Percentiles rank a stretch among this genome's conserved stretches.
These are phyloP conservation scores for Senna tora DNA, from an alignment of 306 rosid genomes.

Conservation along the genomic window DNA sequence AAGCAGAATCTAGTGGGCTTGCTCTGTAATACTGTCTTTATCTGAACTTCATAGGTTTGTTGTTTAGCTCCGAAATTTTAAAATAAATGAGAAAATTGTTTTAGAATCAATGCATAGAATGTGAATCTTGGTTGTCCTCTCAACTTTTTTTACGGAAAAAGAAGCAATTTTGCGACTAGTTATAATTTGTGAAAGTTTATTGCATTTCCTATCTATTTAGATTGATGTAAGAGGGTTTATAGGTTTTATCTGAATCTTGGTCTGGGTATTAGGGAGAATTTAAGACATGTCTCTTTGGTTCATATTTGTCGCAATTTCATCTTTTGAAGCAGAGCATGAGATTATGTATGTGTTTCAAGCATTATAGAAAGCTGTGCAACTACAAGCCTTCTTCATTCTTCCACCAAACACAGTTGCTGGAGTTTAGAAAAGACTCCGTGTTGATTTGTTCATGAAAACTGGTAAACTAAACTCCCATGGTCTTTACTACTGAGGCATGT, in stretches of 20 bases:
- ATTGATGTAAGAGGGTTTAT: conserved; percentile 13
- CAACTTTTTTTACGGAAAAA: background rate
- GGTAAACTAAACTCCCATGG: background rate
- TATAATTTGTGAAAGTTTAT: background rate
- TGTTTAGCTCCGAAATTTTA: conserved; percentile 15
- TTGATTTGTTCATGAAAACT: background rate
- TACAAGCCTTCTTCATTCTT: background rate
- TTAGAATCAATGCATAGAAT: conserved; percentile 14
- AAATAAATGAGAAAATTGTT: conserved; percentile 14
- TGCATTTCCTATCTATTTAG: background rate
- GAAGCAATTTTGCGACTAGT: conserved; percentile 15
- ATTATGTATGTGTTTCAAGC: background rate
- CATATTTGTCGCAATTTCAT: conserved; percentile 6
- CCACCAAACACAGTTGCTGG: background rate
- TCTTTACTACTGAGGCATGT: background rate
- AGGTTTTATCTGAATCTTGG: background rate
- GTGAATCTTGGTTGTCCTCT: conserved; percentile 13
- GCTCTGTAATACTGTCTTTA: conserved; percentile 34
- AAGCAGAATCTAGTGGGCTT: conserved; percentile 62
- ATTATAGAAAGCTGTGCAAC: background rate
- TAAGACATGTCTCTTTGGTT: background rate
- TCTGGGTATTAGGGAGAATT: background rate
- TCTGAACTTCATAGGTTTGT: conserved; percentile 17
- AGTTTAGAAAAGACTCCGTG: background rate
- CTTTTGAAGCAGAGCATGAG: background rate